Evolutionary conservation across 345 rosid genomes (phyloP), one percentile per base, ranked within the genome.

Genomic region (Xanthoceras sorbifolium): DNA sequence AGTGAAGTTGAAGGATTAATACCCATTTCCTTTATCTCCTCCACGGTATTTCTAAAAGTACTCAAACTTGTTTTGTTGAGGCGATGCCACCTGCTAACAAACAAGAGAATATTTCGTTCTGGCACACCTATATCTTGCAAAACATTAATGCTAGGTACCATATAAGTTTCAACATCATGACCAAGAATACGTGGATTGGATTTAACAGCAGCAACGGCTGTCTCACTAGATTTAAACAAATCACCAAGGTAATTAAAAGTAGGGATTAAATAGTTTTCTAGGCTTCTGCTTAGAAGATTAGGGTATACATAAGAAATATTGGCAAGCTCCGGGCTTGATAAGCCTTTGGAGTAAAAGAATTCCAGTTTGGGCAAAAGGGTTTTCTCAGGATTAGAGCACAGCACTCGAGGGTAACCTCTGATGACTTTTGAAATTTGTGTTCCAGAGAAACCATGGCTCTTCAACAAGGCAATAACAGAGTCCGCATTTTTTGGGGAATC

Each of bases 281-380:
- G 74, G 78, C 85, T 87, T n/a, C 71, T 48, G 1, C 0, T 0
- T 5, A 82, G 31, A 46, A 81, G 1, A n/a, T 10, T 0, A 1
- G 85, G 77, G 72, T 17, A 9, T 5, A 0, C 4, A 46, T 23
- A 26, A 12, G 81, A 46, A 23, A 79, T 32, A 15, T 10, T 31
- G 9, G 48, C 68, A 20, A 83, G 46, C 2, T 77, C 85, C 6
- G 65, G 2, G 23, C 20, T 31, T 20, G 86, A 81, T 32, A 80
- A 9, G 6, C 87, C 89, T 64, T 42, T 75, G 10, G 89, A 84
- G 55, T 14, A 22, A 40, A 87, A 76, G 52, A 79, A 84, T 22
- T 87, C 71, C 2, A 87, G 40, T 59, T 87, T 87, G 67, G 88
- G 89, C 48, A 76, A 11, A 73, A 86, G 78, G 52, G 26, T 82